Conservation (phyloP, 2,329 filamentous ascomycete species). For the Pleurostoma richardsiae region DNA sequence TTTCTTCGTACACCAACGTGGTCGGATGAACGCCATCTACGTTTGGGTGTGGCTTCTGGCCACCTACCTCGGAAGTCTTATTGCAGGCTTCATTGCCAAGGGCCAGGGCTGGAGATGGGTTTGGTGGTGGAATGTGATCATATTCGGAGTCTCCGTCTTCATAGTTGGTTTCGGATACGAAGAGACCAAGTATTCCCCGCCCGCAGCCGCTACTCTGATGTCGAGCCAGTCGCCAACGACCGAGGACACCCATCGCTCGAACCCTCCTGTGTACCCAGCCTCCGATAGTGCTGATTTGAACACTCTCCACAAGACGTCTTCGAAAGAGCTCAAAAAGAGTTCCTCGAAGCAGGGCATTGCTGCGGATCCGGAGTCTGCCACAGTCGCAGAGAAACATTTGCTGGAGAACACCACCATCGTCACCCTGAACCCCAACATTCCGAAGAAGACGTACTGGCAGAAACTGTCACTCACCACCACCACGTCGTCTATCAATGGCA, state of each 20-base stretch:
- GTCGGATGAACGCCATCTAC: slow-evolving; percentile 38
- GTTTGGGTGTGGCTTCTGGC: slow-evolving; percentile 18
- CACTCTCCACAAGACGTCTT: background rate
- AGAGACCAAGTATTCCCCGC: slow-evolving; percentile 25
- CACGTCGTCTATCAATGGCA: background rate
- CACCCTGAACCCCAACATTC: slow-evolving; percentile 21
- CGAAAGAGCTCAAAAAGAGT: background rate
- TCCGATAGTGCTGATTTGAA: background rate
- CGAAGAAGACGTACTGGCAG: slow-evolving; percentile 34
- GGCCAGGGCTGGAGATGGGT: slow-evolving; percentile 41
- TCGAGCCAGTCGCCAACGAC: background rate
- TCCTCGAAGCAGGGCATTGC: too few species aligned
- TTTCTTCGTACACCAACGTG: slow-evolving; percentile 40
- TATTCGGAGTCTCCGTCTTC: slow-evolving; percentile 29
- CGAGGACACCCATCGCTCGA: background rate
- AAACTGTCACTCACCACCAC: slow-evolving; percentile 29
- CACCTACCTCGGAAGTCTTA: slow-evolving; percentile 29
- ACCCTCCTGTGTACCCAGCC: background rate
- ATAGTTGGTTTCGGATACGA: slow-evolving; percentile 37
- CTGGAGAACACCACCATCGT: slow-evolving; percentile 1
- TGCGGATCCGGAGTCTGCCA: background rate
- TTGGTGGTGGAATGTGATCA: slow-evolving; percentile 39
- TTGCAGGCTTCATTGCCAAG: slow-evolving; percentile 27
- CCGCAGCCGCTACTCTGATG: background rate
- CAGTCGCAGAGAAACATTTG: background rate